phyloP scores from a whole-genome alignment of 2,329 filamentous ascomycete species.

The Neopestalotiopsis sp. region DNA sequence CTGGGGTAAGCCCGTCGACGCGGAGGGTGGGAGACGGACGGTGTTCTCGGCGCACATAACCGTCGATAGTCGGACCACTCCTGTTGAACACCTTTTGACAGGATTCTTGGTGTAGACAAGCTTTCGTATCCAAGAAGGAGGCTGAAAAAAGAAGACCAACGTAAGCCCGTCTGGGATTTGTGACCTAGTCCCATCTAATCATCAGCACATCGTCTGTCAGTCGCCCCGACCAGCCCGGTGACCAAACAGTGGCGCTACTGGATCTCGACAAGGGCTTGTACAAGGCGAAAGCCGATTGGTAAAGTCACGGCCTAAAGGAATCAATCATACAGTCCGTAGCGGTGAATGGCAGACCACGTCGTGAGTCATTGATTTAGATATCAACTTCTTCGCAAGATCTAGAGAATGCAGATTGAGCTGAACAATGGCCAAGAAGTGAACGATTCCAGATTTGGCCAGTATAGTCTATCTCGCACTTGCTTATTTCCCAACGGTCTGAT shows the following conservation, averaged over 20 bases:
- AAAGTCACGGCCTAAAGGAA: not conserved
- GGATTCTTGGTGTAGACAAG: not conserved
- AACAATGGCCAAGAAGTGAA: too few relatives aligned
- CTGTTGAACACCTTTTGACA: not conserved
- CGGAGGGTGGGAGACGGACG: not conserved
- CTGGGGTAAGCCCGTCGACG: not conserved
- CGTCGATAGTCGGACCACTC: not conserved
- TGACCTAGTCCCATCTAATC: not conserved
- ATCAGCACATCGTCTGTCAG: not conserved
- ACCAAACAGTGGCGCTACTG: not conserved
- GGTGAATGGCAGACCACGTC: too few relatives aligned
- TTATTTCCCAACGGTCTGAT: too few relatives aligned
- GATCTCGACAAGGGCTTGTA: not conserved
- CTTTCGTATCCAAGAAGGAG: not conserved
- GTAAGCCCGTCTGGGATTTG: not conserved
- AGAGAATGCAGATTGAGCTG: too few relatives aligned
- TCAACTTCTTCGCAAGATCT: too few relatives aligned
- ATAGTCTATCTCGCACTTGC: too few relatives aligned
- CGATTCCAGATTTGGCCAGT: too few relatives aligned
- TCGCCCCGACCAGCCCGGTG: not conserved
- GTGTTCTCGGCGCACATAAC: slow-evolving; percentile 1
- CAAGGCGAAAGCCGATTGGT: not conserved
- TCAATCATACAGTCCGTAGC: too few relatives aligned
- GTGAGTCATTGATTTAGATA: too few relatives aligned
- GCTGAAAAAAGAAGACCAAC: not conserved